Conservation (phyloP, 2,329 filamentous ascomycete genomes). For the Sarocladiaceae sp. region DNA sequence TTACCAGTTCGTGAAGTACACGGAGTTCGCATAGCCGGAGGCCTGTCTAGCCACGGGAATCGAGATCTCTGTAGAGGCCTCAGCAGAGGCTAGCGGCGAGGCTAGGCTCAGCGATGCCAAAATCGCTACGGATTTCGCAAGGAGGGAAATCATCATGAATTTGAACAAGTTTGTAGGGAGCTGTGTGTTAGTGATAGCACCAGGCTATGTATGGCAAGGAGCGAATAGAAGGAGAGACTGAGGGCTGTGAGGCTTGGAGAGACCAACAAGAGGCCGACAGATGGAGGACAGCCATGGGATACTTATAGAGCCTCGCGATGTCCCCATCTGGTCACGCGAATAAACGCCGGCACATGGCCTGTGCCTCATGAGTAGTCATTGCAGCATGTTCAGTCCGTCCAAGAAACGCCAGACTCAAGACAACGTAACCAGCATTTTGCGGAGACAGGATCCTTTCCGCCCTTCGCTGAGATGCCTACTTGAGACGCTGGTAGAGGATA, state of each 20-base stretch:
- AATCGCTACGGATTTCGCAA: conserved; percentile 20
- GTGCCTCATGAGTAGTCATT: neutral
- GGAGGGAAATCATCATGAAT: conserved; percentile 19
- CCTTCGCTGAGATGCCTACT: no score
- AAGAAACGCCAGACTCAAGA: neutral
- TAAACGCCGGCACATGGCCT: conserved; percentile 2
- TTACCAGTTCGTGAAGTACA: conserved; percentile 45
- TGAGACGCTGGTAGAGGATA: neutral
- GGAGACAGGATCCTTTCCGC: no score
- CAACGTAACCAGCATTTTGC: conserved; percentile 7
- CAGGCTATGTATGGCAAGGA: conserved; percentile 14
- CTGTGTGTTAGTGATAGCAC: conserved; percentile 12
- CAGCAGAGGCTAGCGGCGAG: conserved; percentile 17
- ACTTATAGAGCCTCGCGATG: no score
- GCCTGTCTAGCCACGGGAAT: conserved; percentile 14
- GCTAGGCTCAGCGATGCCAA: conserved; percentile 20
- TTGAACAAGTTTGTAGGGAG: neutral
- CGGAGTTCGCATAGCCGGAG: conserved; percentile 28
- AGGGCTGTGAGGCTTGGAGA: neutral
- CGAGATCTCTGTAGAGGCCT: conserved; percentile 11
- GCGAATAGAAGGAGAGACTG: conserved; percentile 11
- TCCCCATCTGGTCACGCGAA: no score
- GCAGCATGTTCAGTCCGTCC: neutral
- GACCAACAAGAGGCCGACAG: neutral
- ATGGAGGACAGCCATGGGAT: neutral